Evolutionary conservation across 1,139 yeast species (phyloP), one percentile per base, ranked within the genome.

Genomic region (Eremothecium sinecaudum): DNA sequence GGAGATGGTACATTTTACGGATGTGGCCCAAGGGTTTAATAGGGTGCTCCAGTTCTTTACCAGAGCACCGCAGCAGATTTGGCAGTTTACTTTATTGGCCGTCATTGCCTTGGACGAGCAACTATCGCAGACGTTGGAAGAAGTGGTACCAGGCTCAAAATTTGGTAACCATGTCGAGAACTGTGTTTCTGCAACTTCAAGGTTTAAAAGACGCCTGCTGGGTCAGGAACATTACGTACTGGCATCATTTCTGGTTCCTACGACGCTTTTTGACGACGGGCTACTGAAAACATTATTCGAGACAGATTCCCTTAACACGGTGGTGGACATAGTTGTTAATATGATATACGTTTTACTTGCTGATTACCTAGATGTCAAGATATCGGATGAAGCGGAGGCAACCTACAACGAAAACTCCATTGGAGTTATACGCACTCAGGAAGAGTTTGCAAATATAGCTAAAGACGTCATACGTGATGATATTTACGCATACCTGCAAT

Each of bases 181-280:
- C 35, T 38, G 9, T 22, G 18, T 38, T 15, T 8, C 18, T 1
- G 26, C 28, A n/a, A 34, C 42, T 28, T 32, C 33, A 21, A 22
- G 24, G 5, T 20, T 33, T 20, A 44, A 42, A 31, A 11, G 31
- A 10, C 15, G 33, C 5, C 24, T 45, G 14, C 8, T 44, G 4
- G 30, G 35, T 12, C 47, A 44, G 30, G 38, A 43, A 7, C 28
- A 33, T 31, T 37, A 39, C 17, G 18, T 41, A 11, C 19, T 45
- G 21, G 44, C 42, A 8, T 35, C 43, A 33, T 44, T 45, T 24
- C 23, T 39, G 19, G 45, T 45, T 32, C 48, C 48, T 2, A 37
- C 47, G 2, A 34, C 35, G 10, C 15, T 45, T 5, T 45, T 45
- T 17, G 49, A 44, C 19, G 38, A 45, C 36, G 42, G 40, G 18